Base-by-base conservation (phyloP, 805 yeast genomes). In the Ogataea ramenticola region DNA sequence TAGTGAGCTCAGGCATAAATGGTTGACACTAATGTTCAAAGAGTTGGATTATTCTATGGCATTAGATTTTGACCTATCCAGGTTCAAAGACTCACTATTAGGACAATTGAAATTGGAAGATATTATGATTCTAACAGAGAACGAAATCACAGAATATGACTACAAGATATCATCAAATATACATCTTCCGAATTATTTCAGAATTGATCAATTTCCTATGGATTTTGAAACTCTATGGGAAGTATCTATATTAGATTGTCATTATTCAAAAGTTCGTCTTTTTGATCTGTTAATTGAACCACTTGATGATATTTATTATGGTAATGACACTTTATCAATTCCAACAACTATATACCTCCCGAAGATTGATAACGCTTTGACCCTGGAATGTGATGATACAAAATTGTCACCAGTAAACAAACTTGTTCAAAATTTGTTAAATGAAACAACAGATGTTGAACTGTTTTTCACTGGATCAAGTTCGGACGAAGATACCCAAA, bases 171-270 rank as follows among this genome's bases (percentile, higher is more conserved):
- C 4, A 3, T 34, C 37, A 19, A 8, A 19, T 34, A 11, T 34
- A 3, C 15, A 19, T 34, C 9, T 34, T 33, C 36, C 36, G 6
- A 33, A 17, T 16, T 17, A n/a, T 17, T 6, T 20, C 21, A n/a
- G 5, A 34, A 11, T 34, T 20, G 24, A 22, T 19, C 7, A 11
- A 7, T 20, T 34, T 12, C 11, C 4, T 19, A 34, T 34, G 37
- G 9, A 17, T 19, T 34, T 19, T 12, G 19, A 9, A 7, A 19
- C 37, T 19, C 17, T 12, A 6, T 50, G 49, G 51, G 37, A 34
- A 14, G 20, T 50, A 11, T 24, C 29, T 11, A 11, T 46, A 4
- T 39, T 44, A 14, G 49, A 46, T n/a, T 50, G 53, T 26, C 9
- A 5, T 34, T 15, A 6, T 9, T 9, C 12, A 6, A 29, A 35